These are phyloP conservation scores for Pseudocercospora crystallina DNA, from an alignment of 2,329 filamentous ascomycete species.

Conservation along the genomic window DNA sequence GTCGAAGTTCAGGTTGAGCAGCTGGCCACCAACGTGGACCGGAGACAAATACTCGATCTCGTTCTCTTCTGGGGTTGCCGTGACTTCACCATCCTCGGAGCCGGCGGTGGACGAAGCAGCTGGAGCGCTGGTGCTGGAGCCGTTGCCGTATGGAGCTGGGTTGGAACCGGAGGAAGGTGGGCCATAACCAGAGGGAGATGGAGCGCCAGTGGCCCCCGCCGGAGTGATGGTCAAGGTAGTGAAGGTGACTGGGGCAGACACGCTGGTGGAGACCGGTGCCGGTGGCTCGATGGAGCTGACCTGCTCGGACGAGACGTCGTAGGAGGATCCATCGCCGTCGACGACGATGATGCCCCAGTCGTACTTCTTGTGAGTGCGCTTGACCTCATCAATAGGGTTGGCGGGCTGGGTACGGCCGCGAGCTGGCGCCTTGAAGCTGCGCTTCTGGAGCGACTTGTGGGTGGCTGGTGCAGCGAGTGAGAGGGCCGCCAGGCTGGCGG, in stretches of 20 bases:
- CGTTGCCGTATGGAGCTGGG: background rate
- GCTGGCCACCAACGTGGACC: slow-evolving; percentile 68
- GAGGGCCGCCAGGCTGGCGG: slow-evolving; percentile 38
- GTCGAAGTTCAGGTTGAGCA: slow-evolving; percentile 69
- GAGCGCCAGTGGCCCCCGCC: background rate
- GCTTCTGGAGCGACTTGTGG: slow-evolving; percentile 20
- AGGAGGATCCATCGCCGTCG: slow-evolving; percentile 6
- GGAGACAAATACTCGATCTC: slow-evolving; percentile 70
- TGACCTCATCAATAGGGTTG: slow-evolving; percentile 62
- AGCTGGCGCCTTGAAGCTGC: slow-evolving; percentile 43
- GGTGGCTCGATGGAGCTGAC: background rate
- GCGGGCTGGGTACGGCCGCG: slow-evolving; percentile 50
- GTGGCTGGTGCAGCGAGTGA: slow-evolving; percentile 49
- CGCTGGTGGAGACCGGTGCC: background rate
- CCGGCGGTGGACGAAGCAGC: slow-evolving; percentile 15
- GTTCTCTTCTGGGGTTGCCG: slow-evolving; percentile 63
- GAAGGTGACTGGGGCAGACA: background rate
- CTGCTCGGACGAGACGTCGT: background rate
- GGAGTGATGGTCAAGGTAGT: slow-evolving; percentile 6
- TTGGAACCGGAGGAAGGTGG: slow-evolving; percentile 1
- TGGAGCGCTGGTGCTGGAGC: slow-evolving; percentile 12
- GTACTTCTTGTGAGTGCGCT: slow-evolving; percentile 69
- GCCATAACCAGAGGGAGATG: slow-evolving; percentile 1
- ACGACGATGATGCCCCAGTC: slow-evolving; percentile 37
- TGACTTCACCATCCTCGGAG: slow-evolving; percentile 47